A percentile compares a stretch with the other conserved stretches of the same genome.
These are phyloP conservation scores for Phialemonium atrogriseum DNA, from an alignment of 2,329 filamentous ascomycete genomes.

Conservation along the genomic window DNA sequence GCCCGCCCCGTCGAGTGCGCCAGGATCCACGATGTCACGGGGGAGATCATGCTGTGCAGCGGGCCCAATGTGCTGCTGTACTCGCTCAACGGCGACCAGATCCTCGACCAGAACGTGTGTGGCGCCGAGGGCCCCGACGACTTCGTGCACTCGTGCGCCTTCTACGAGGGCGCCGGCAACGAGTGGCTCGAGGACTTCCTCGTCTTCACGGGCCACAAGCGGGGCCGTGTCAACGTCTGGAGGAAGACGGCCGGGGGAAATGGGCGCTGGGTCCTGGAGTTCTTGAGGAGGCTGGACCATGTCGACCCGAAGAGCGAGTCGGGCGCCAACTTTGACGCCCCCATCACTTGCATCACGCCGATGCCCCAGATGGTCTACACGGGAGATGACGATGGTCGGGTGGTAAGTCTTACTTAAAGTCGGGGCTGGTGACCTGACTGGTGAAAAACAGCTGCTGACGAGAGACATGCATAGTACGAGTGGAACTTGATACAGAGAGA, in stretches of 20 bases:
- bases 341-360: constrained; percentile 79
- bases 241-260: constrained; percentile 40
- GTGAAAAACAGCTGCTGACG: constrained; percentile 8
- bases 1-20: constrained; percentile 61
- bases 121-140: constrained; percentile 56
- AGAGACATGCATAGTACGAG: constrained; percentile 44
- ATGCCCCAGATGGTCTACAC: constrained; percentile 83
- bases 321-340: constrained; percentile 50
- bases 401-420: constrained; percentile 50
- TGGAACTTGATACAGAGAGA: constrained; percentile 54
- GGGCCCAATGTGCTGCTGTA: constrained; percentile 69
- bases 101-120: constrained; percentile 78
- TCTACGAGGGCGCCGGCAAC: constrained; percentile 84
- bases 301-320: constrained; percentile 58
- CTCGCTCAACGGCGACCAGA: constrained; percentile 76
- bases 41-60: constrained; percentile 79
- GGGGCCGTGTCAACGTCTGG: constrained; percentile 78
- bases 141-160: constrained; percentile 71
- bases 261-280: constrained; percentile 66
- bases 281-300: constrained; percentile 77
- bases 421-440: not conserved
- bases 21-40: constrained; percentile 80
- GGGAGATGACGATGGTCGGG: constrained; percentile 85
- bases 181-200: constrained; percentile 87
- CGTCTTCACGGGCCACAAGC: constrained; percentile 79